Percentiles rank a stretch among this genome's conserved stretches.
Conservation (phyloP, 1,284 basidiomycete genomes). For the Irpex sp. region DNA sequence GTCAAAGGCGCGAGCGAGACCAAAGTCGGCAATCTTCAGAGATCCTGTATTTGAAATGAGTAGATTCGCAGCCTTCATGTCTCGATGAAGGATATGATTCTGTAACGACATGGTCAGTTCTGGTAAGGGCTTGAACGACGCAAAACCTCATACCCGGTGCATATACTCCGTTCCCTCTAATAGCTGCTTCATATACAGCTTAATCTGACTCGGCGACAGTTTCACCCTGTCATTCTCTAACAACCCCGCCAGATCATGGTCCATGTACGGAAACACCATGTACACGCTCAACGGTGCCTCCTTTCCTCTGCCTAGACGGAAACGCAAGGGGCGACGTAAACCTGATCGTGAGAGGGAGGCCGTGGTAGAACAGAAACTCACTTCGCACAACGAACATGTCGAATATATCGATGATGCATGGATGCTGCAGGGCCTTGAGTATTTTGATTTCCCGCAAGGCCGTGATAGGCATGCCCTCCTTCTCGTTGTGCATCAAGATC, state of each 20-base stretch:
- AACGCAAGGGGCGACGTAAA: not conserved
- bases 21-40: conserved; percentile 94
- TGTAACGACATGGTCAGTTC: conserved; percentile 28
- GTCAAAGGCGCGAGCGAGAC: conserved; percentile 82
- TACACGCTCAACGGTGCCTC: conserved; percentile 79
- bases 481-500: conserved; percentile 95
- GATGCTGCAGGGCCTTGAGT: conserved; percentile 85
- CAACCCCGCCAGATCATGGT: conserved; percentile 95
- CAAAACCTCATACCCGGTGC: conserved; percentile 64
- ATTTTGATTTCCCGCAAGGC: conserved; percentile 99
- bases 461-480: conserved; percentile 95
- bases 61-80: conserved; percentile 98
- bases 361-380: conserved; percentile 30
- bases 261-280: conserved; percentile 99
- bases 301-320: conserved; percentile 50
- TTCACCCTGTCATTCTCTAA: conserved; percentile 88
- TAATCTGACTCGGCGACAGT: conserved; percentile 81
- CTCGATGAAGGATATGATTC: conserved; percentile 96
- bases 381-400: conserved; percentile 89
- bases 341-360: not conserved
- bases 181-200: conserved; percentile 94
- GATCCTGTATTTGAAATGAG: conserved; percentile 87
- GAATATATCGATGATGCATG: conserved; percentile 82
- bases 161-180: conserved; percentile 94
- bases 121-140: conserved; percentile 11